These are phyloP conservation scores for Candida tibetensis DNA, from an alignment of 805 yeast genomes.

Conservation along the genomic window DNA sequence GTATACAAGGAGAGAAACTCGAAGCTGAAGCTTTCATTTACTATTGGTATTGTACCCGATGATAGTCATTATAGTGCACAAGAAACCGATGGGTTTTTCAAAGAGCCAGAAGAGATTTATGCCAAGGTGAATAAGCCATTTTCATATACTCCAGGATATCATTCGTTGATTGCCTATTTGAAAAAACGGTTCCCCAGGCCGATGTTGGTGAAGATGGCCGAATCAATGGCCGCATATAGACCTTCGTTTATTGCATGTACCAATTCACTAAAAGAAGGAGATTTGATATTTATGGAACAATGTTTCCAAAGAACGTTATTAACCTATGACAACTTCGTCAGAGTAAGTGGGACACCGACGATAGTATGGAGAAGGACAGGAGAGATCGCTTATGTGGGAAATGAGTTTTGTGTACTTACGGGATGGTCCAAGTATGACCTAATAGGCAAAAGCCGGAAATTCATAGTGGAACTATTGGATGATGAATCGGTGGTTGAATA, in stretches of 20 bases:
- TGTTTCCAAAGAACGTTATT: conserved; percentile 89
- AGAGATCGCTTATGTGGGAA: conserved; percentile 92
- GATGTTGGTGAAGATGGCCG: conserved; percentile 77
- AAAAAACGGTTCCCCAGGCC: conserved; percentile 65
- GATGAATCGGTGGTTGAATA: conserved; percentile 84
- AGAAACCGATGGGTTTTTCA: conserved; percentile 21
- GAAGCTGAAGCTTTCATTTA: conserved; percentile 44
- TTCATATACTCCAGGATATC: conserved; percentile 89
- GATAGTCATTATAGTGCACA: conserved; percentile 23
- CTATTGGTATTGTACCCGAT: conserved; percentile 45
- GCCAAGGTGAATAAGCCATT: conserved; percentile 72
- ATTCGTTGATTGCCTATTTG: conserved; percentile 71
- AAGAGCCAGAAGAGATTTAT: conserved; percentile 78
- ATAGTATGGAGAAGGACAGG: conserved; percentile 95
- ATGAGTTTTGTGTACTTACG: conserved; percentile 84
- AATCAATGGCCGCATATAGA: conserved; percentile 83
- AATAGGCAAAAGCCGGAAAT: conserved; percentile 58
- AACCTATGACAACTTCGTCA: conserved; percentile 83
- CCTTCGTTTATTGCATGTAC: conserved; percentile 94
- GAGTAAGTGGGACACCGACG: conserved; percentile 89
- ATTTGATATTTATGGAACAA: conserved; percentile 91
- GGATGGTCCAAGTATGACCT: conserved; percentile 83
- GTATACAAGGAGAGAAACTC: conserved; percentile 38
- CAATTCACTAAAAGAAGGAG: conserved; percentile 83
- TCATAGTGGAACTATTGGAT: conserved; percentile 81